Evolutionary conservation across 164 flowering plant genomes (phyloP).

Genomic region (Dillenia suffruticosa): DNA sequence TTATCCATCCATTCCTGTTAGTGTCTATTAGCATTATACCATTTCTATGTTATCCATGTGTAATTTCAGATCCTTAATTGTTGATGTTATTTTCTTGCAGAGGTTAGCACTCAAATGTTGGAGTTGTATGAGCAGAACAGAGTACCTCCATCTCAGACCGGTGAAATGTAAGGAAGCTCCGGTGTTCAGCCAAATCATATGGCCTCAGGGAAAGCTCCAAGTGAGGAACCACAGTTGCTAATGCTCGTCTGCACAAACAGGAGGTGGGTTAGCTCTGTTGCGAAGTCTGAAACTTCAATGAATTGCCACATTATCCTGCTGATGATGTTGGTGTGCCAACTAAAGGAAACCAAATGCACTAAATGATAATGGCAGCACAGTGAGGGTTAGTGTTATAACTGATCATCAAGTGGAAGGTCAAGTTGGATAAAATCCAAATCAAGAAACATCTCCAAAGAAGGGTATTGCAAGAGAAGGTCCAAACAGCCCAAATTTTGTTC

Average conservation of each 20-base stretch:
- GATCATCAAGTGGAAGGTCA: slow-evolving; percentile 40
- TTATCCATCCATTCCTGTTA: no score
- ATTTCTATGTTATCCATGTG: no score
- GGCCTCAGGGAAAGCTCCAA: slow-evolving; percentile 34
- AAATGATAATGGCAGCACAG: slow-evolving; percentile 44
- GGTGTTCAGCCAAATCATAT: slow-evolving; percentile 41
- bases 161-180: slow-evolving; percentile 83
- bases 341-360: slow-evolving; percentile 30
- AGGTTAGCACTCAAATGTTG: slow-evolving; percentile 98
- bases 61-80: no score
- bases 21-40: no score
- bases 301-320: slow-evolving; percentile 23
- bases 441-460: slow-evolving; percentile 16
- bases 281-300: slow-evolving; percentile 24
- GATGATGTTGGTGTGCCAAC: slow-evolving; percentile 35
- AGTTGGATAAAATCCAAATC: slow-evolving; percentile 24
- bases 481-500: slow-evolving; percentile 15
- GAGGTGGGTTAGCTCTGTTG: slow-evolving; percentile 15
- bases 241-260: slow-evolving; percentile 19
- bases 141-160: slow-evolving; percentile 59
- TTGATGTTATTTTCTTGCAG: slow-evolving; percentile 39
- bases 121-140: slow-evolving; percentile 95
- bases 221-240: slow-evolving; percentile 35
- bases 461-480: slow-evolving; percentile 28
- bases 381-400: no score